These are phyloP conservation scores for Peronospora tabacina DNA, from an alignment of 352 stramenopile species.

Conservation along the genomic window DNA sequence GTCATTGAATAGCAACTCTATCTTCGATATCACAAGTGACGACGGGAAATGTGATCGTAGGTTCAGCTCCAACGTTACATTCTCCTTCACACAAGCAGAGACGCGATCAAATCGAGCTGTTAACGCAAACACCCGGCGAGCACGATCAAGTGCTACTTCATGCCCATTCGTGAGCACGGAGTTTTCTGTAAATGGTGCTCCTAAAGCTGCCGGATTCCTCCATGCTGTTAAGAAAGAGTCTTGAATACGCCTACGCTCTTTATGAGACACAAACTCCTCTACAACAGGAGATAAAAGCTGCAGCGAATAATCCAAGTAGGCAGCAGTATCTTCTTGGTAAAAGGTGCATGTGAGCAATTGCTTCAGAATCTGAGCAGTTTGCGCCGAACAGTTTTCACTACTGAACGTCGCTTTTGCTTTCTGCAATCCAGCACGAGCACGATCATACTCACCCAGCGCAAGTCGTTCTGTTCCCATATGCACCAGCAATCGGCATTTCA, in stretches of 20 bases:
- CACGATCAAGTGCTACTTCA: conserved; percentile 45
- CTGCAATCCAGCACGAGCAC: conserved; percentile 53
- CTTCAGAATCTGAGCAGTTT: conserved; percentile 65
- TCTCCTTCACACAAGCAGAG: conserved; percentile 60
- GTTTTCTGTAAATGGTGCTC: conserved; percentile 32
- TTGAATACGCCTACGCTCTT: conserved; percentile 51
- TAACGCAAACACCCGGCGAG: conserved; percentile 43
- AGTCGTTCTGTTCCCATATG: conserved; percentile 69
- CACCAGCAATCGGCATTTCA: conserved; percentile 71
- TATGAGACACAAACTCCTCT: conserved; percentile 53
- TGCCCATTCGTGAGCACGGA: conserved; percentile 35
- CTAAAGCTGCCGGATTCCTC: conserved; percentile 37
- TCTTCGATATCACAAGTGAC: conserved; percentile 43
- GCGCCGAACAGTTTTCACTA: conserved; percentile 65
- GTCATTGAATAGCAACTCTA: conserved; percentile 70
- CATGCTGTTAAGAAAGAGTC: conserved; percentile 58
- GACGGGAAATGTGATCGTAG: conserved; percentile 54
- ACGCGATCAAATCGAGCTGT: conserved; percentile 52
- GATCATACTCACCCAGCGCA: conserved; percentile 59
- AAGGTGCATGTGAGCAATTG: conserved; percentile 70
- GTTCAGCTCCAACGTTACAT: conserved; percentile 41
- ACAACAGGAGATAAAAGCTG: conserved; percentile 69
- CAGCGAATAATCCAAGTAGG: conserved; percentile 71
- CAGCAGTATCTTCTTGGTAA: conserved; percentile 57
- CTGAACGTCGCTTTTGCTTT: conserved; percentile 55